Evolutionary conservation across 1,284 basidiomycete genomes (phyloP), one percentile per base, ranked within the genome.

Genomic region (Gomphus sp.): DNA sequence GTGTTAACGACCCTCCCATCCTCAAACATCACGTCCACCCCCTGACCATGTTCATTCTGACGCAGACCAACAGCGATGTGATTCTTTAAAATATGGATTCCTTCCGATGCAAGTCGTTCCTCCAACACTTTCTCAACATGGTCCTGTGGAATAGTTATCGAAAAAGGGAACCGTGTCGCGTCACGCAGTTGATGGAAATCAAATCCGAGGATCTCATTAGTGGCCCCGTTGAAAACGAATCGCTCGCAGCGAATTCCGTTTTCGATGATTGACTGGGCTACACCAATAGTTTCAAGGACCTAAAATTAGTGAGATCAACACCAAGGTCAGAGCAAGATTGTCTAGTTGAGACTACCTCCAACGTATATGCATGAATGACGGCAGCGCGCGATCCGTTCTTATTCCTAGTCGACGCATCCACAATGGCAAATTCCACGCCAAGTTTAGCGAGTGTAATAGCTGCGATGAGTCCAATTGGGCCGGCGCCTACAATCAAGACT

Each of bases 281-380:
- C 76, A 8, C 70, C 75, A 3, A 84, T 71, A 4, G 66, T 68
- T 44, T 82, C 75, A 3, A 82, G 66, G 0, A 74, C 74, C 79
- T 81, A 41, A 9, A 47, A 12, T n/a, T n/a, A n/a, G n/a, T n/a
- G 5, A 44, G 11, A 11, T 22, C 39, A 41, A 41, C n/a, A n/a
- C n/a, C n/a, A 12, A 7, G 39, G 18, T 4, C 22, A 41, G 4
- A 33, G 11, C 28, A 34, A 9, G 5, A 4, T 6, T 5, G 16
- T 22, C 16, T 10, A 33, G 34, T 9, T 22, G 6, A 34, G 1
- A 14, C 16, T 48, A 69, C 72, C 65, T 75, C 77, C 22, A 78
- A 68, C 8, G 77, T 79, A n/a, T 73, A 72, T 36, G 77, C 71
- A 64, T 80, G 78, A 22, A 80, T 67, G 1, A 70, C 64, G 10